Evolutionary conservation across 306 rosid genomes (phyloP).

Genomic region (Begonia loranthoides): DNA sequence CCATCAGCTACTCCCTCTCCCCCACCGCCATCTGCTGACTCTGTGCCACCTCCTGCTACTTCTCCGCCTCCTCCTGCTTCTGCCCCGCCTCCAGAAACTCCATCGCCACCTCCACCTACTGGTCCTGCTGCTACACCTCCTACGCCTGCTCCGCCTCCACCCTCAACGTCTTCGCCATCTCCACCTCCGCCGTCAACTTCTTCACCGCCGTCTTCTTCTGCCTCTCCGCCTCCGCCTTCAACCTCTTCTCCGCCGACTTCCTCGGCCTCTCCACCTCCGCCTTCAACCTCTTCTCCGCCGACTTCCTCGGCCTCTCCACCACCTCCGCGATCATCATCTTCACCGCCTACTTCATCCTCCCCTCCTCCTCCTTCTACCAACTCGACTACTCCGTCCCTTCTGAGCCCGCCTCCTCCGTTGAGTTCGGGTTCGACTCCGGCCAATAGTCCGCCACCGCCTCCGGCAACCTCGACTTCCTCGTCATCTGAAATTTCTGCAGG

Average conservation of each 20-base stretch:
- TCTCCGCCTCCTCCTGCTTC: conserved; percentile 14
- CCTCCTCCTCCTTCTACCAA: conserved; percentile 2
- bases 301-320: conserved; percentile 14
- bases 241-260: conserved; percentile 11
- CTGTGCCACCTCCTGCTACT: conserved; percentile 10
- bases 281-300: conserved; percentile 22
- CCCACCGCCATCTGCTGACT: conserved; percentile 16
- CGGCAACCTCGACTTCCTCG: conserved; percentile 19
- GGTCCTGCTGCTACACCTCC: conserved; percentile 17
- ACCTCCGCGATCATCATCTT: conserved; percentile 6
- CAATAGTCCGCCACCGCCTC: conserved; percentile 18
- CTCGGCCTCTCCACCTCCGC: conserved; percentile 9
- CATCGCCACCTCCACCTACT: conserved; percentile 9
- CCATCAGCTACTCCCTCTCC: conserved; percentile 9
- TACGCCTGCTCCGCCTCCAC: conserved; percentile 14
- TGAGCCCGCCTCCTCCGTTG: conserved; percentile 25
- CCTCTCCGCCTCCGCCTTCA: conserved; percentile 17
- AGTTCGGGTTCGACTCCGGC: conserved; percentile 14
- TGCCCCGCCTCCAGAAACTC: conserved; percentile 13
- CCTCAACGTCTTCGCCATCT: conserved; percentile 8
- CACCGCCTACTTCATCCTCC: neutral
- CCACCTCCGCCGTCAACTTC: neutral
- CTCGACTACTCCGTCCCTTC: conserved; percentile 24
- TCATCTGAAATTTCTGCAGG: conserved; percentile 34
- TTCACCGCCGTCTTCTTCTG: conserved; percentile 8